Conservation (phyloP, 2,329 filamentous ascomycete genomes). For the Penicillium brevicompactum region DNA sequence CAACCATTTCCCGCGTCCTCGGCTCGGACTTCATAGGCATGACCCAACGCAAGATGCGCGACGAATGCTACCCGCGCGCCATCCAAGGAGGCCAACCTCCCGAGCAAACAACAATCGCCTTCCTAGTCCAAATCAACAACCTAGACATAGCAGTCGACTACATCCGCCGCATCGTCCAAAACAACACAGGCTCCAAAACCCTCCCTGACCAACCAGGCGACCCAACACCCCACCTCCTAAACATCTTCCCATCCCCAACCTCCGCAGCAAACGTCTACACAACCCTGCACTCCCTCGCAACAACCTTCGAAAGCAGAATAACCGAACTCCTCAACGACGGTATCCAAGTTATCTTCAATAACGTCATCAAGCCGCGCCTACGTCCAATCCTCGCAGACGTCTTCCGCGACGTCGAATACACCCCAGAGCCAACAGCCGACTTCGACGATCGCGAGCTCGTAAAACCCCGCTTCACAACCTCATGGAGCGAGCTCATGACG, state of each 20-base stretch:
- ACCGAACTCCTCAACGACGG: constrained; percentile 82
- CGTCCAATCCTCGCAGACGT: constrained; percentile 83
- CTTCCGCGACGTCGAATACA: constrained; percentile 90
- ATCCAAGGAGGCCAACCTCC: constrained; percentile 81
- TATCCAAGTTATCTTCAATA: constrained; percentile 80
- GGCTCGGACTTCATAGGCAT: constrained; percentile 92
- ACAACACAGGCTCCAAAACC: constrained; percentile 55
- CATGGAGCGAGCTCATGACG: constrained; percentile 82
- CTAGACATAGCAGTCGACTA: constrained; percentile 92
- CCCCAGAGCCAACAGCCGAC: constrained; percentile 58
- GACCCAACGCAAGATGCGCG: constrained; percentile 96
- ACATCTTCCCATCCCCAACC: constrained; percentile 77
- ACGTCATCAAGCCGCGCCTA: constrained; percentile 82
- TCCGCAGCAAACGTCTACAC: constrained; percentile 71
- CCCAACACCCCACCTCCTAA: constrained; percentile 48
- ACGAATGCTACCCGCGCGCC: constrained; percentile 87
- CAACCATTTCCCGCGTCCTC: constrained; percentile 77
- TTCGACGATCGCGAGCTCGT: constrained; percentile 63
- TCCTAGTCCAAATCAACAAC: constrained; percentile 93
- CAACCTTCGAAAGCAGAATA: constrained; percentile 74
- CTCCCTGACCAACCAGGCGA: constrained; percentile 16
- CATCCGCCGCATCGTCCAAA: constrained; percentile 77
- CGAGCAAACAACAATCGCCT: constrained; percentile 84
- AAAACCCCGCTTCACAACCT: constrained; percentile 75
- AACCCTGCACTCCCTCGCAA: constrained; percentile 68